phyloP scores from a whole-genome alignment of 106 monocot species.

The Xerophyta viscosa region DNA sequence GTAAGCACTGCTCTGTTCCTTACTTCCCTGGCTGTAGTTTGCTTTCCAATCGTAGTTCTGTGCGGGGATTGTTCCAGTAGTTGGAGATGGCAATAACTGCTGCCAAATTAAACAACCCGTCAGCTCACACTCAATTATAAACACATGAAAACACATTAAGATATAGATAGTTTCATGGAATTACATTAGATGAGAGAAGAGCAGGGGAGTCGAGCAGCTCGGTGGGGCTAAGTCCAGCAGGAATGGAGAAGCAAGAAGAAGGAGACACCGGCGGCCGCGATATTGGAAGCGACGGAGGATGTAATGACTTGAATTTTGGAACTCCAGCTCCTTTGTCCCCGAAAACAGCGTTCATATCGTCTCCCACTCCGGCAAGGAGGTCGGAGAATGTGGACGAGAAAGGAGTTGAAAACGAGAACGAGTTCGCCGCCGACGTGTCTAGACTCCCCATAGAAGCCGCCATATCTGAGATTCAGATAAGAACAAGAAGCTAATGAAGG shows the following conservation, averaged over 20 bases:
- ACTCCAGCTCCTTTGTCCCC: constrained; percentile 10
- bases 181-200: constrained; percentile 52
- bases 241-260: constrained; percentile 69
- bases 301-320: constrained; percentile 68
- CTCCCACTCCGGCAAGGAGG: constrained; percentile 25
- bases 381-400: constrained; percentile 52
- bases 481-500: too few species aligned
- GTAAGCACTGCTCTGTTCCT: constrained; percentile 33
- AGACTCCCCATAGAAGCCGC: constrained; percentile 37
- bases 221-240: constrained; percentile 64
- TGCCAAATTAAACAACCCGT: constrained; percentile 1
- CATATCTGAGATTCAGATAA: too few species aligned
- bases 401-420: constrained; percentile 34
- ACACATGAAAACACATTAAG: constrained; percentile 1
- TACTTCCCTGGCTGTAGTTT: constrained; percentile 14
- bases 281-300: constrained; percentile 60
- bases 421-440: constrained; percentile 31
- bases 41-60: constrained; percentile 25
- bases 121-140: not conserved
- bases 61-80: constrained; percentile 37
- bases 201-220: constrained; percentile 84
- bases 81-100: constrained; percentile 54
- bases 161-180: not conserved
- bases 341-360: constrained; percentile 4
- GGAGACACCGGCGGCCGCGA: constrained; percentile 49